Base-by-base conservation (phyloP, 352 stramenopile species). In the Pythium phragmiticola region DNA sequence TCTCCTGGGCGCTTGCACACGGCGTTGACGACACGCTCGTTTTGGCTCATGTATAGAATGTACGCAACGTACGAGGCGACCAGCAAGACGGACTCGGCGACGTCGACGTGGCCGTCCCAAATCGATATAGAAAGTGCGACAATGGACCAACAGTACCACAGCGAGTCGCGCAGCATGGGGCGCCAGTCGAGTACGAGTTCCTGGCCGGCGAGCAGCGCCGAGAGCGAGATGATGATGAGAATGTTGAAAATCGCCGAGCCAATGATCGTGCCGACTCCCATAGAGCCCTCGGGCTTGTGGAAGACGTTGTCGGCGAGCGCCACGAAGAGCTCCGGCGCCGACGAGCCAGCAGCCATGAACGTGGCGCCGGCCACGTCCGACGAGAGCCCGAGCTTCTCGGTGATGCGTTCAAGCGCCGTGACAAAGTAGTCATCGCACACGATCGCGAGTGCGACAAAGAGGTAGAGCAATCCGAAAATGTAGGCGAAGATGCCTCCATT, bases 371-470 rank as follows among this genome's bases (percentile, higher is more conserved):
- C 85, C 21, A 94, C 85, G 57, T 95, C 85, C 36, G 87, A 75
- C 14, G 83, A 87, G 21, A 95, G 70, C 23, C 60, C 70, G 23
- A 90, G 49, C 3, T 59, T 61, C n/a, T 87, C 82, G 4, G 83
- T 84, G 54, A 95, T 84, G 48, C 78, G 80, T 63, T 96, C 87
- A 19, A 96, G 74, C 34, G 87, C 57, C 13, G 84, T 78, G 34
- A 92, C 86, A 34, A 96, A 90, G 71, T 95, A 96, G 70, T 96
- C 88, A 69, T 96, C 88, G 57, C 79, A 92, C 41, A 96, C 88
- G 73, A 96, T 88, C 47, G 88, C 88, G 47, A 96, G 84, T 45
- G 83, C 82, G 33, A 96, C 75, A 66, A 96, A 96, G 51, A 87
- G 73, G 62, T 91, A 92, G 37, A 89, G 69, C 41, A 94, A 72